Evolutionary conservation across 345 rosid genomes (phyloP).

Genomic region (Moricandia arvensis): DNA sequence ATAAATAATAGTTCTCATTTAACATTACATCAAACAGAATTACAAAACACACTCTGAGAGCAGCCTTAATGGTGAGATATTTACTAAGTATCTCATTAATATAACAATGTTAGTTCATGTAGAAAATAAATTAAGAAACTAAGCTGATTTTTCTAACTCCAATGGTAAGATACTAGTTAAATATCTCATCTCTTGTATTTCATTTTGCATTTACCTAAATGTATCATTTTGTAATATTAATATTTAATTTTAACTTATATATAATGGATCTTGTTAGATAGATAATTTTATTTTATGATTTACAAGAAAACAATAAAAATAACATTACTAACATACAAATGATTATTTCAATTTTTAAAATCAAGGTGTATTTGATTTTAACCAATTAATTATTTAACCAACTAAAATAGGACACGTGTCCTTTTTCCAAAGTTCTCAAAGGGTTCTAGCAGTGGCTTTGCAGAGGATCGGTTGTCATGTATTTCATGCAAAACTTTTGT

Average conservation of each 20-base stretch:
- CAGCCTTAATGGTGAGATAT: too few species aligned
- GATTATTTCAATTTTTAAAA: neutral
- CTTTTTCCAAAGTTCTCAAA: neutral
- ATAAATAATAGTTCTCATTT: neutral
- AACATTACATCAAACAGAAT: conserved; percentile 6
- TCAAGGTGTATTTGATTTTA: too few species aligned
- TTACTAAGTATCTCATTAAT: too few species aligned
- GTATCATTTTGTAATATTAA: neutral
- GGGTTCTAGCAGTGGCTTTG: too few species aligned
- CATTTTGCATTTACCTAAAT: neutral
- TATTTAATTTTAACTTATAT: too few species aligned
- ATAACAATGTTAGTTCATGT: too few species aligned
- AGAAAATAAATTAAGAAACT: too few species aligned
- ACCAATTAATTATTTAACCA: too few species aligned
- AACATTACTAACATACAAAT: neutral
- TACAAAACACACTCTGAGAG: conserved; percentile 5
- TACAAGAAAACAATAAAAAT: neutral
- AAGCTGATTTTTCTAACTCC: too few species aligned
- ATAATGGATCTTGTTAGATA: neutral
- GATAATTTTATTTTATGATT: neutral
- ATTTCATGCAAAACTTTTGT: too few species aligned
- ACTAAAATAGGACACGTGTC: too few species aligned
- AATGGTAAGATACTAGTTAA: neutral
- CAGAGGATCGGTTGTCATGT: too few species aligned
- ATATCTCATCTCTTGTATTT: neutral